These are phyloP conservation scores for Populus hybrid DNA, from an alignment of 441 rosid species.

Conservation along the genomic window DNA sequence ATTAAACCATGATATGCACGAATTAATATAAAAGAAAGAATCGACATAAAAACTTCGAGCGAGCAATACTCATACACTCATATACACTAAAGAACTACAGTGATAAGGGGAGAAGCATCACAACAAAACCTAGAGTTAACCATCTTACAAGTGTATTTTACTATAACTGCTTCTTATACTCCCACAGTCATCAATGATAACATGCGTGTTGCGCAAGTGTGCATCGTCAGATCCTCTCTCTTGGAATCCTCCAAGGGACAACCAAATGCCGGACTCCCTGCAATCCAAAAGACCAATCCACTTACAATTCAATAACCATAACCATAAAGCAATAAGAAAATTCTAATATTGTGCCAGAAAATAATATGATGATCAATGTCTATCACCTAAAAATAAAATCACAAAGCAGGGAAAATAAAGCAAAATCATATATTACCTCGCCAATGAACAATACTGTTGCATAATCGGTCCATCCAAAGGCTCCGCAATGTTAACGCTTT, in stretches of 20 bases:
- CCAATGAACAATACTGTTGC: constrained; percentile 79
- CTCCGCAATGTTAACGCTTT: constrained; percentile 68
- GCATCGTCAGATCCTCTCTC: constrained; percentile 74
- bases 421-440: constrained; percentile 45
- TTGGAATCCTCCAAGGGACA: constrained; percentile 95
- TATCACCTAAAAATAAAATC: not conserved
- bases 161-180: constrained; percentile 60
- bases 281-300: constrained; percentile 9
- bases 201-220: constrained; percentile 79
- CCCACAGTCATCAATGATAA: constrained; percentile 72
- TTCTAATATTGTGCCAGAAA: not conserved
- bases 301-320: not conserved
- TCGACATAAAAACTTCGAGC: not conserved
- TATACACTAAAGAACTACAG: not conserved
- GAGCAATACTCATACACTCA: not conserved
- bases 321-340: not conserved
- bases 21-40: not conserved
- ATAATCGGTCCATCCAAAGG: constrained; percentile 78
- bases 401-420: not conserved
- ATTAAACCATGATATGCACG: not conserved
- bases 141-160: constrained; percentile 79
- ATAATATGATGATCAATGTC: not conserved
- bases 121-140: not conserved
- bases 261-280: constrained; percentile 84
- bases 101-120: not conserved